These are phyloP conservation scores for Sisymbrium altissimum DNA, from an alignment of 345 rosid species.

Conservation along the genomic window DNA sequence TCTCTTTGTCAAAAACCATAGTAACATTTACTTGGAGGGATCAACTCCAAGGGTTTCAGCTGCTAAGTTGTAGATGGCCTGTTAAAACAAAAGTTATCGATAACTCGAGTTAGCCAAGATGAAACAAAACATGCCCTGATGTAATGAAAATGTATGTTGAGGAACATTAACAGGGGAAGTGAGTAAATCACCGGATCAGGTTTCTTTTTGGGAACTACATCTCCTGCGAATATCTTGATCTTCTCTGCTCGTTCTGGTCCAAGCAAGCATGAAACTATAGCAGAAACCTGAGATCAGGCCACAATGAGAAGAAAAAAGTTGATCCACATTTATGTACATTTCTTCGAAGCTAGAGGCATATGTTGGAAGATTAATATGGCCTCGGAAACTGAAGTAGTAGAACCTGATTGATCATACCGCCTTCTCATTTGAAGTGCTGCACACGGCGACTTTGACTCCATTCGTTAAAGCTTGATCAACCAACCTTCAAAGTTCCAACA, in stretches of 20 bases:
- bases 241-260: slow-evolving; percentile 84
- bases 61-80: slow-evolving; percentile 87
- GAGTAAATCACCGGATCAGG: slow-evolving; percentile 69
- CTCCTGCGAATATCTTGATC: slow-evolving; percentile 94
- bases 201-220: slow-evolving; percentile 84
- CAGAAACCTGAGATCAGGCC: slow-evolving; percentile 62
- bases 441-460: slow-evolving; percentile 86
- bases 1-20: background rate
- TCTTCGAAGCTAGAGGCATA: background rate
- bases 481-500: slow-evolving; percentile 47
- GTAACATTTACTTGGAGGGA: slow-evolving; percentile 61
- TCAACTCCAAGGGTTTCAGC: slow-evolving; percentile 87
- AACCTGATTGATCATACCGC: slow-evolving; percentile 85
- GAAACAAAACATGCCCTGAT: background rate
- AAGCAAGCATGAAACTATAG: slow-evolving; percentile 84
- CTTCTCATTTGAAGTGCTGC: slow-evolving; percentile 98
- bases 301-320: background rate
- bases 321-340: background rate
- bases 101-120: background rate
- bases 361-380: background rate
- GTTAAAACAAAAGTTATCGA: slow-evolving; percentile 13
- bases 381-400: slow-evolving; percentile 36
- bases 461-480: slow-evolving; percentile 83
- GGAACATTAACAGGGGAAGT: background rate
- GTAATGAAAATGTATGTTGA: background rate